Percentiles rank a stretch among this genome's conserved stretches.
Conservation (phyloP, 163 green algal genomes). For the Scenedesmus sp. region DNA sequence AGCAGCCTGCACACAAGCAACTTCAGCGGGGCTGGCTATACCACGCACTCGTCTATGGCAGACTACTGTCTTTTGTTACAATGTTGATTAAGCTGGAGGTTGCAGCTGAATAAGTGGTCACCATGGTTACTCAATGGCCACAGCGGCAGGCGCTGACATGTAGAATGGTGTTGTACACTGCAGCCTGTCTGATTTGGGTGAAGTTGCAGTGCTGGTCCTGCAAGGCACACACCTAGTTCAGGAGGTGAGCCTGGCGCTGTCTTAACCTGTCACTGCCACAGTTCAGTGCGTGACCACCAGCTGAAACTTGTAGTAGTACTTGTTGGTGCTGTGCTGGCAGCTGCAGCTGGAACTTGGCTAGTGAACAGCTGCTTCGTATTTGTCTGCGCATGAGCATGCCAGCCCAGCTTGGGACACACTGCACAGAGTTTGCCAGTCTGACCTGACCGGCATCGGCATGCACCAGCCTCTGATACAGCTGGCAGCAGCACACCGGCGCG, state of each 20-base stretch:
- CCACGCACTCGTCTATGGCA: too few species aligned
- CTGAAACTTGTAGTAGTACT: background rate
- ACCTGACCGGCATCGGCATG: background rate
- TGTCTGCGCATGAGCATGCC: too few species aligned
- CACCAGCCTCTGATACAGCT: background rate
- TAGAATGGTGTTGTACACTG: background rate
- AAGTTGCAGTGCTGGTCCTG: conserved; percentile 82
- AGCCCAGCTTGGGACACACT: background rate
- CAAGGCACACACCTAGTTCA: conserved; percentile 81
- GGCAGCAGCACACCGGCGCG: background rate
- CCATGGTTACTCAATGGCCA: background rate
- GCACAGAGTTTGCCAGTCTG: too few species aligned
- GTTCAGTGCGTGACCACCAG: background rate
- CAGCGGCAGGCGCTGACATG: background rate
- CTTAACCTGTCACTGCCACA: too few species aligned
- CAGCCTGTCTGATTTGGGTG: conserved; percentile 51
- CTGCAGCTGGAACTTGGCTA: background rate
- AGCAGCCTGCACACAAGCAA: background rate
- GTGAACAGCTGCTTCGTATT: too few species aligned
- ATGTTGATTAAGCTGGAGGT: background rate
- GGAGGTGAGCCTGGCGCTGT: conserved; percentile 64
- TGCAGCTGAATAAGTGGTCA: background rate
- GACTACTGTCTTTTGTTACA: background rate
- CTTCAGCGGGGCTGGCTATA: background rate
- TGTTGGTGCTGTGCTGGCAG: background rate